phyloP scores from a whole-genome alignment of 495 filamentous ascomycete genomes.

The Cladorrhinum samala region DNA sequence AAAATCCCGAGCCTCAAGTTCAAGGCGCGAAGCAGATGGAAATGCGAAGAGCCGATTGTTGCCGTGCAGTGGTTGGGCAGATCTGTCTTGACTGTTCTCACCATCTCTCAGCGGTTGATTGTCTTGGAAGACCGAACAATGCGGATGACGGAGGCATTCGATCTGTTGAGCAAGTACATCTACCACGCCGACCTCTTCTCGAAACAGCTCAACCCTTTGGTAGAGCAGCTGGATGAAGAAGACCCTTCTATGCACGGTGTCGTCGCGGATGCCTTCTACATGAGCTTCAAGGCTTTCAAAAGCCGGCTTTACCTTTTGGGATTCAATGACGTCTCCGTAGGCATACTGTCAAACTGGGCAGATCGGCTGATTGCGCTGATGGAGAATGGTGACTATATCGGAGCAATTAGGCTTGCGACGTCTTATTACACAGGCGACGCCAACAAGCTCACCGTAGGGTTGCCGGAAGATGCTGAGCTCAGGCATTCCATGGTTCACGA shows the following conservation, averaged over 20 bases:
- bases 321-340: conserved; percentile 82
- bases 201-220: conserved; percentile 73
- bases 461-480: conserved; percentile 74
- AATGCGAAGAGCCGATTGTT: conserved; percentile 90
- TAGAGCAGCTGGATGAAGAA: conserved; percentile 83
- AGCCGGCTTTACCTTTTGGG: conserved; percentile 87
- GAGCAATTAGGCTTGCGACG: conserved; percentile 82
- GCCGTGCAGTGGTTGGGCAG: conserved; percentile 95
- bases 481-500: conserved; percentile 81
- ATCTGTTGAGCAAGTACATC: conserved; percentile 85
- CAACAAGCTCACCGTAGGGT: conserved; percentile 85
- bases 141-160: conserved; percentile 87
- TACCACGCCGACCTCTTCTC: conserved; percentile 83
- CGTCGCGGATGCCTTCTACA: conserved; percentile 94
- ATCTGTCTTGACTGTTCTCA: conserved; percentile 85
- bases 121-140: conserved; percentile 87
- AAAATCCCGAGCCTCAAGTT: conserved; percentile 75
- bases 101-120: conserved; percentile 85
- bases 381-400: conserved; percentile 90
- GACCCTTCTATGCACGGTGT: conserved; percentile 89
- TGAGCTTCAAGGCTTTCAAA: conserved; percentile 95
- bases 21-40: conserved; percentile 80
- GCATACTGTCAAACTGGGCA: conserved; percentile 95
- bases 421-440: conserved; percentile 83
- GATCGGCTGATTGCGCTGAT: conserved; percentile 91